Percentiles rank a stretch among this genome's conserved stretches.
Evolutionary conservation across 2,329 filamentous ascomycete species (phyloP).

Genomic region (Hypoxylon sp.): DNA sequence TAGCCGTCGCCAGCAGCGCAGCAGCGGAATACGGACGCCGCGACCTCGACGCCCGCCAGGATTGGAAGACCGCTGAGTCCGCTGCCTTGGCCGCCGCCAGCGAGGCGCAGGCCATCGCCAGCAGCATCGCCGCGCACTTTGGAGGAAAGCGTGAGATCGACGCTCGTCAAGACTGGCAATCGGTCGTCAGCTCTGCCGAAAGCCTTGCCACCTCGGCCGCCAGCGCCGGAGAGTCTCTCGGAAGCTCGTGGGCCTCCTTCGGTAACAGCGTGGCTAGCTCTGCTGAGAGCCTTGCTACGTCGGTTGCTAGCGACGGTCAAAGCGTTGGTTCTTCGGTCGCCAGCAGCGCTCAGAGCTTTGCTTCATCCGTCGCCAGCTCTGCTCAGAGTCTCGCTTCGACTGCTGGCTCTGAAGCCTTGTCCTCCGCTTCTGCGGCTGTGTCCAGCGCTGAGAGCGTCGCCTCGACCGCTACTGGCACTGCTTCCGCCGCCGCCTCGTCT

Average conservation of each 20-base stretch:
- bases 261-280: conserved; percentile 26
- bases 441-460: conserved; percentile 37
- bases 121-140: conserved; percentile 5
- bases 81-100: neutral
- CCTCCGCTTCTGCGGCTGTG: conserved; percentile 31
- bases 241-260: conserved; percentile 13
- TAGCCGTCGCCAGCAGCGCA: conserved; percentile 16
- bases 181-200: conserved; percentile 31
- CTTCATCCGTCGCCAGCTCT: conserved; percentile 18
- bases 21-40: neutral
- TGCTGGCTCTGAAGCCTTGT: conserved; percentile 25
- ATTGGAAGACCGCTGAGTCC: neutral
- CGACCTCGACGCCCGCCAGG: neutral
- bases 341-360: conserved; percentile 18
- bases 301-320: conserved; percentile 14
- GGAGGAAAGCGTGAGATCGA: conserved; percentile 21
- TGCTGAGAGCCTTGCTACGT: conserved; percentile 17
- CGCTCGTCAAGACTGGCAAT: conserved; percentile 31
- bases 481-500: conserved; percentile 24
- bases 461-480: conserved; percentile 35
- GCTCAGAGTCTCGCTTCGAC: conserved; percentile 24
- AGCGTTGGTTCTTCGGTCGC: conserved; percentile 15
- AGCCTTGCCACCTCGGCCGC: conserved; percentile 31
- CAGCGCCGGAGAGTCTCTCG: conserved; percentile 24
- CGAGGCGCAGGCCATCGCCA: neutral